These are phyloP conservation scores for Krasilnikovozyma curviuscula DNA, from an alignment of 768 basidiomycete genomes.

Conservation along the genomic window DNA sequence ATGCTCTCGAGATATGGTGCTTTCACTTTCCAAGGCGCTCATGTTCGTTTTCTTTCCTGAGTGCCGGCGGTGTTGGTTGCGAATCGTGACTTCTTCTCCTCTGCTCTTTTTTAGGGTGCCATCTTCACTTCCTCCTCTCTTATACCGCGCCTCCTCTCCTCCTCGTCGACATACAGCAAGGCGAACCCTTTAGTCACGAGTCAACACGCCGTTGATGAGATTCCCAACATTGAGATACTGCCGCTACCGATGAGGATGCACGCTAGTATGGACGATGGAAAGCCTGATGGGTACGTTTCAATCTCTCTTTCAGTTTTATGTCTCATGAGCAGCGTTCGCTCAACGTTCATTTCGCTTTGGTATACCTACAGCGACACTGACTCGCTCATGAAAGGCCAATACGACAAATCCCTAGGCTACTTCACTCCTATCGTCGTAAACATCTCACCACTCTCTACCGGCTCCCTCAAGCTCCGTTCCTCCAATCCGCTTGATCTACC, in stretches of 20 bases:
- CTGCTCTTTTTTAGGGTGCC: neutral
- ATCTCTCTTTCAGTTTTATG: too few relatives aligned
- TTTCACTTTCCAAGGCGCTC: constrained; percentile 3
- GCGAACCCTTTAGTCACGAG: constrained; percentile 1
- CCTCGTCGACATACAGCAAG: neutral
- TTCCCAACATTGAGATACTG: constrained; percentile 10
- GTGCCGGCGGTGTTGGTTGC: neutral
- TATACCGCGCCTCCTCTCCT: constrained; percentile 1
- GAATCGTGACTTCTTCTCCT: neutral
- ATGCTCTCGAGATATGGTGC: constrained; percentile 1
- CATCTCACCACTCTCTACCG: constrained; percentile 3
- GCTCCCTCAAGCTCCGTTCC: constrained; percentile 4
- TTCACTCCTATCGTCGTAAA: constrained; percentile 10
- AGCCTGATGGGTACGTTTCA: constrained; percentile 7
- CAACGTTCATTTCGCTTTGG: too few relatives aligned
- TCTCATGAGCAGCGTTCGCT: too few relatives aligned
- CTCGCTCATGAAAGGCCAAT: constrained; percentile 8
- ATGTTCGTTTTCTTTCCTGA: too few relatives aligned
- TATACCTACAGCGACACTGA: too few relatives aligned
- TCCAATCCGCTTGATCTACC: neutral
- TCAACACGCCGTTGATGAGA: constrained; percentile 1
- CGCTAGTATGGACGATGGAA: constrained; percentile 8
- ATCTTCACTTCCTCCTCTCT: constrained; percentile 5
- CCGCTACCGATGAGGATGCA: constrained; percentile 9
- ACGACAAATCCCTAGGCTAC: constrained; percentile 8